Percentiles rank a stretch among this genome's conserved stretches.
phyloP scores from a whole-genome alignment of 192 early-diverging fungal genomes.

The Coemansia sp. region DNA sequence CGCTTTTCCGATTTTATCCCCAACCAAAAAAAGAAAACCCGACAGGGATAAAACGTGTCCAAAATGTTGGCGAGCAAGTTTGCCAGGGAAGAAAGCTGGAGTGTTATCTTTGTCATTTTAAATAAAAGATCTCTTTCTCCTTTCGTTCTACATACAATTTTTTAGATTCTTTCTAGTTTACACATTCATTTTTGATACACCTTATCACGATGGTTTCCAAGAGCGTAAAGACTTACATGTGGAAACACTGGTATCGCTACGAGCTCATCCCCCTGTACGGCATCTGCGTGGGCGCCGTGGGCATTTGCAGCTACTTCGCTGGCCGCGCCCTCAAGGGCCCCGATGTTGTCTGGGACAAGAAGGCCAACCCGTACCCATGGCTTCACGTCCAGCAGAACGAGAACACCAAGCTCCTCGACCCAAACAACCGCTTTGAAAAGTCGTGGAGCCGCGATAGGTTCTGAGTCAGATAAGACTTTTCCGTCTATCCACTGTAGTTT shows the following conservation, averaged over 20 bases:
- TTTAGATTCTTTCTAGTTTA: constrained; percentile 10
- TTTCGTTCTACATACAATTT: constrained; percentile 14
- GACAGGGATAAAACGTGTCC: no score
- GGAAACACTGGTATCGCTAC: constrained; percentile 56
- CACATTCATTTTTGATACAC: neutral
- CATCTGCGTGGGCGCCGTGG: constrained; percentile 40
- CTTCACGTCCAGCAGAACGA: constrained; percentile 56
- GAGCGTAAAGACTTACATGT: constrained; percentile 50
- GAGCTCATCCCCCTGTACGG: constrained; percentile 57
- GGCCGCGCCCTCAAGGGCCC: constrained; percentile 45
- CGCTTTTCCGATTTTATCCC: constrained; percentile 5
- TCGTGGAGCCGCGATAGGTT: constrained; percentile 53
- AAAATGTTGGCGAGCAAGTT: no score
- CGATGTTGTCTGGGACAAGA: constrained; percentile 57
- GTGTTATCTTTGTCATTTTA: neutral
- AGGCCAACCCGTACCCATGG: constrained; percentile 56
- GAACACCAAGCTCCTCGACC: constrained; percentile 56
- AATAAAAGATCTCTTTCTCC: constrained; percentile 2
- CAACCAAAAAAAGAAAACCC: no score
- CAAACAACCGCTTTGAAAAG: constrained; percentile 49
- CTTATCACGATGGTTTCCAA: constrained; percentile 45
- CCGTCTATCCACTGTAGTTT: neutral
- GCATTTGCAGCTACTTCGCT: constrained; percentile 42
- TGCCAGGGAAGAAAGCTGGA: no score
- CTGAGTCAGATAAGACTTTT: constrained; percentile 2